These are phyloP conservation scores for Durio zibethinus DNA, from an alignment of 345 rosid genomes.

Conservation along the genomic window DNA sequence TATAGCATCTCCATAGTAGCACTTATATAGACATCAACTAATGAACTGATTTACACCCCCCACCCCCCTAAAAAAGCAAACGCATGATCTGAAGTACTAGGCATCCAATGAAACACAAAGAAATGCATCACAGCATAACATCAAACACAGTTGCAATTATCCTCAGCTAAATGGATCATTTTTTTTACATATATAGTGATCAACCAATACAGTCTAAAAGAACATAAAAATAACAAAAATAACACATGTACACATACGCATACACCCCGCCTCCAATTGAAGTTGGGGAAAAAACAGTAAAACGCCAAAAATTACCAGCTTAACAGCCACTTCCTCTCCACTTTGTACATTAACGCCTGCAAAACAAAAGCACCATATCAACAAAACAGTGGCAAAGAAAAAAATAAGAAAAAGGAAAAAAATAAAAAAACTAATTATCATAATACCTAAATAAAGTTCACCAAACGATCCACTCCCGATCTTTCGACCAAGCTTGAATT, in stretches of 20 bases:
- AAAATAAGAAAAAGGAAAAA: no score
- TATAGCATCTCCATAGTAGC: background rate
- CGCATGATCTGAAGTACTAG: background rate
- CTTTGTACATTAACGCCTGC: constrained; percentile 65
- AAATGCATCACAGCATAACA: background rate
- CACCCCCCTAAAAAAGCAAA: background rate
- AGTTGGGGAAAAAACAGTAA: background rate
- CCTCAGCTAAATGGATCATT: background rate
- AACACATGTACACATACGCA: no score
- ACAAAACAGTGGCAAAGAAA: background rate
- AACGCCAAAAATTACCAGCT: constrained; percentile 42
- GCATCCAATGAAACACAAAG: background rate
- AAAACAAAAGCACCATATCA: constrained; percentile 10
- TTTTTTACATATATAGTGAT: background rate
- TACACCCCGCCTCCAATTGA: no score
- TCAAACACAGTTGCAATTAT: background rate
- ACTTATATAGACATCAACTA: background rate
- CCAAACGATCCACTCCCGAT: constrained; percentile 98
- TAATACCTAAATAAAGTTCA: constrained; percentile 75
- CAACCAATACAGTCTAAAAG: background rate
- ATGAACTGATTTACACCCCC: background rate
- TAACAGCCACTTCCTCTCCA: constrained; percentile 76
- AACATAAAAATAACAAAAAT: background rate
- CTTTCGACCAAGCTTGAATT: constrained; percentile 90
- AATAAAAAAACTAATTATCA: background rate